These are phyloP conservation scores for Helminthosporium solani DNA, from an alignment of 2,329 filamentous ascomycete genomes.

Conservation along the genomic window DNA sequence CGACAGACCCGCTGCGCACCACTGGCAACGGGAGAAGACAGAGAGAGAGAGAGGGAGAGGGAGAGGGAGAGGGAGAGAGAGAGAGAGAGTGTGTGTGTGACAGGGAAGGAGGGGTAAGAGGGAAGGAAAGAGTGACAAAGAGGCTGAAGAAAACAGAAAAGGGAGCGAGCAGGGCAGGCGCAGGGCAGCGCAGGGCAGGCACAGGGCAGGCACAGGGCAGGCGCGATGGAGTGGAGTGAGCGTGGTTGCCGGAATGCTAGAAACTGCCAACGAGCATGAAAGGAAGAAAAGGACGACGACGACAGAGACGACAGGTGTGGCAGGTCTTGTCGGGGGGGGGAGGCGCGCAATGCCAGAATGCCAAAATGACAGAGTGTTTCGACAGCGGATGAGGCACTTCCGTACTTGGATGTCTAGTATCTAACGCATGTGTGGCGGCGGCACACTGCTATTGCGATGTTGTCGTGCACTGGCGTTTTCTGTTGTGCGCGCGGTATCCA, in stretches of 20 bases:
- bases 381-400: slow-evolving; percentile 21
- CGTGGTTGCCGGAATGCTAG: slow-evolving; percentile 19
- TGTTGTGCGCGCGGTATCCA: slow-evolving; percentile 1
- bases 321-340: slow-evolving; percentile 35
- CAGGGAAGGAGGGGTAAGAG: no score
- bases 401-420: slow-evolving; percentile 8
- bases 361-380: slow-evolving; percentile 24
- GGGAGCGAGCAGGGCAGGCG: no score
- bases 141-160: no score
- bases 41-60: slow-evolving; percentile 32
- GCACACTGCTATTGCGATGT: not conserved
- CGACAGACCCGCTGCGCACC: slow-evolving; percentile 44
- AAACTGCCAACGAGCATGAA: slow-evolving; percentile 31
- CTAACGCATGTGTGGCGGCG: slow-evolving; percentile 3
- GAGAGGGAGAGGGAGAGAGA: slow-evolving; percentile 19
- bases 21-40: slow-evolving; percentile 27
- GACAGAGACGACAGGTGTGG: slow-evolving; percentile 22
- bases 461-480: not conserved
- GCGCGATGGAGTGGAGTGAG: slow-evolving; percentile 11
- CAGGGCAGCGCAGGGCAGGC: no score
- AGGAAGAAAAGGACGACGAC: no score
- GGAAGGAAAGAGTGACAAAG: no score
- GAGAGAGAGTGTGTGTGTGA: slow-evolving; percentile 11
- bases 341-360: slow-evolving; percentile 27
- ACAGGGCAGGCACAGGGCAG: no score